phyloP scores from a whole-genome alignment of 1,284 basidiomycete species.

The Caloboletus firmus region DNA sequence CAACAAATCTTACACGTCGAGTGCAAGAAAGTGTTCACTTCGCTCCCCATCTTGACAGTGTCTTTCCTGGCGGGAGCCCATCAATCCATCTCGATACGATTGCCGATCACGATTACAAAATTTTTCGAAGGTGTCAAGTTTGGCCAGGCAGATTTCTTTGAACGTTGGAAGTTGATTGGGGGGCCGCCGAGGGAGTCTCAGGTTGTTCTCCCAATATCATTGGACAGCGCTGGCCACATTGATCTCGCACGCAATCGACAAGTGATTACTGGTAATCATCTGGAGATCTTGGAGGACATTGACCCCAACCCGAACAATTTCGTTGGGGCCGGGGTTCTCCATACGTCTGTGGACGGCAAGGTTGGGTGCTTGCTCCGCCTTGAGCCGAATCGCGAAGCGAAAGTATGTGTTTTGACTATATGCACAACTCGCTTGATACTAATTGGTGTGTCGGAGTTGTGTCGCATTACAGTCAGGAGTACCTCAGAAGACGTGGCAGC shows the following conservation, averaged over 20 bases:
- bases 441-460: constrained; percentile 56
- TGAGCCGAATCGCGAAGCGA: constrained; percentile 94
- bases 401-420: constrained; percentile 50
- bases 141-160: constrained; percentile 86
- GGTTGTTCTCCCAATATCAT: constrained; percentile 77
- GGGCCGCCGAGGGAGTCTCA: constrained; percentile 93
- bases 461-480: constrained; percentile 91
- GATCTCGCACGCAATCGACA: constrained; percentile 74
- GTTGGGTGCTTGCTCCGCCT: constrained; percentile 91
- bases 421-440: not conserved
- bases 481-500: constrained; percentile 91
- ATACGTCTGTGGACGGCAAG: constrained; percentile 85
- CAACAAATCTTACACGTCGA: constrained; percentile 94
- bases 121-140: constrained; percentile 94
- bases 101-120: constrained; percentile 88
- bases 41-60: constrained; percentile 80
- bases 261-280: constrained; percentile 73
- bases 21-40: constrained; percentile 85
- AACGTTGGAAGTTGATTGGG: constrained; percentile 97
- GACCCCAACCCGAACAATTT: constrained; percentile 87
- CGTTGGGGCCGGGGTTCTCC: constrained; percentile 90
- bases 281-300: constrained; percentile 78
- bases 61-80: constrained; percentile 93
- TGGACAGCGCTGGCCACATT: constrained; percentile 68
- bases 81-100: constrained; percentile 79